Conservation (phyloP, 2,329 filamentous ascomycete genomes). For the Delphinella strobiligena region DNA sequence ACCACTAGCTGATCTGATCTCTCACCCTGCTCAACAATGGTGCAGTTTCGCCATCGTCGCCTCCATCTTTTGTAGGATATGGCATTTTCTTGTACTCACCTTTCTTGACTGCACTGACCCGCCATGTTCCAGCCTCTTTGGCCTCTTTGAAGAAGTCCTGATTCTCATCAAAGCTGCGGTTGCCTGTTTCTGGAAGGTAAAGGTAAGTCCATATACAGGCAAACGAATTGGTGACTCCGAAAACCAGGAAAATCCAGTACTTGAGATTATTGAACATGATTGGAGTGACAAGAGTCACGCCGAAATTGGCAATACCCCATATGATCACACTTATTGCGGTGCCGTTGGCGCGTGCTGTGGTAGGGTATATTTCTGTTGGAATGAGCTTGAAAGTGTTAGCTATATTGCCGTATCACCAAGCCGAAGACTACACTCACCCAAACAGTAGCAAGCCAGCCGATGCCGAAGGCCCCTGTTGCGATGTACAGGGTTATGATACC, state of each 20-base stretch:
- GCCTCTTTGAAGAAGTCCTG: slow-evolving; percentile 46
- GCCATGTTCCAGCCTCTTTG: slow-evolving; percentile 39
- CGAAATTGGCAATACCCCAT: slow-evolving; percentile 48
- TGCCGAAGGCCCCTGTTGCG: slow-evolving; percentile 48
- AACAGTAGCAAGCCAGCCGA: slow-evolving; percentile 47
- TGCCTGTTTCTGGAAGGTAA: slow-evolving; percentile 43
- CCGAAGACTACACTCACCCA: slow-evolving; percentile 26
- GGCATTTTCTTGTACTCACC: slow-evolving; percentile 39
- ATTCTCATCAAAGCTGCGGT: slow-evolving; percentile 48
- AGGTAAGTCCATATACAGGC: slow-evolving; percentile 44
- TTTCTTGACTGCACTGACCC: slow-evolving; percentile 38
- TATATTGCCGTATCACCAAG: neutral
- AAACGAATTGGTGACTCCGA: slow-evolving; percentile 41
- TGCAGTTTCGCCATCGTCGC: slow-evolving; percentile 30
- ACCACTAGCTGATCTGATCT: too few species aligned
- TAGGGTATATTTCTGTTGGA: slow-evolving; percentile 47
- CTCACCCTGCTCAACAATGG: slow-evolving; percentile 32
- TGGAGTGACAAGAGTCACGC: slow-evolving; percentile 44
- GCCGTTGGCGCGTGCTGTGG: slow-evolving; percentile 41
- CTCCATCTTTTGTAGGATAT: slow-evolving; percentile 25
- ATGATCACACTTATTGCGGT: slow-evolving; percentile 43
- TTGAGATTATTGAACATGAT: slow-evolving; percentile 48
- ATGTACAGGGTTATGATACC: slow-evolving; percentile 42
- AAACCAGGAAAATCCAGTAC: slow-evolving; percentile 48
- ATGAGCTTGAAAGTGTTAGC: slow-evolving; percentile 26